Evolutionary conservation across 176 grass and related monocot species (phyloP).

Genomic region (Ananas comosus): DNA sequence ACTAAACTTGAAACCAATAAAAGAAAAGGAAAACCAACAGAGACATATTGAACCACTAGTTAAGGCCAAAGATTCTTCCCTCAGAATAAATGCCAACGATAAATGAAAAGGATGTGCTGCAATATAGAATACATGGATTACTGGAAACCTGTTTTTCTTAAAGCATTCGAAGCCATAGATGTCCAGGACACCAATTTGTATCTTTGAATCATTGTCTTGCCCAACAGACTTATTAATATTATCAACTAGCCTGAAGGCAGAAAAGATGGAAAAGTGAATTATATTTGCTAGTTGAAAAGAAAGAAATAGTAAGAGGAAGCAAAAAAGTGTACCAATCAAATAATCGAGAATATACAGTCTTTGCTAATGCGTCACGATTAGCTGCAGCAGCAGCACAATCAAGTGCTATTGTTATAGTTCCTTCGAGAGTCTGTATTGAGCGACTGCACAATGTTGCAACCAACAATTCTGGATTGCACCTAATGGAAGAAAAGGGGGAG

Average conservation of each 20-base stretch:
- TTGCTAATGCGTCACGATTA: conserved; percentile 90
- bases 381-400: conserved; percentile 72
- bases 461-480: conserved; percentile 79
- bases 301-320: conserved; percentile 14
- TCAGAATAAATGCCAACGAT: neutral
- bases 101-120: neutral
- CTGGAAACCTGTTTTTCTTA: conserved; percentile 71
- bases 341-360: conserved; percentile 89
- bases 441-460: conserved; percentile 72
- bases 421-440: conserved; percentile 88
- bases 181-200: conserved; percentile 97
- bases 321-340: conserved; percentile 79
- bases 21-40: too few relatives aligned
- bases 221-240: conserved; percentile 99
- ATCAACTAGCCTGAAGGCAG: conserved; percentile 71
- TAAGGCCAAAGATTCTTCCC: neutral
- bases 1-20: too few relatives aligned
- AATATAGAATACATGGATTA: conserved; percentile 1
- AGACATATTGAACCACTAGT: too few relatives aligned
- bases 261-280: neutral
- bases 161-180: conserved; percentile 99
- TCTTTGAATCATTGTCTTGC: conserved; percentile 81
- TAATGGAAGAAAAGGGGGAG: conserved; percentile 30
- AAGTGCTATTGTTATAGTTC: conserved; percentile 79
- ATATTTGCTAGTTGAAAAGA: neutral